Evolutionary conservation across 441 rosid genomes (phyloP).

Genomic region (Kokia cookei): DNA sequence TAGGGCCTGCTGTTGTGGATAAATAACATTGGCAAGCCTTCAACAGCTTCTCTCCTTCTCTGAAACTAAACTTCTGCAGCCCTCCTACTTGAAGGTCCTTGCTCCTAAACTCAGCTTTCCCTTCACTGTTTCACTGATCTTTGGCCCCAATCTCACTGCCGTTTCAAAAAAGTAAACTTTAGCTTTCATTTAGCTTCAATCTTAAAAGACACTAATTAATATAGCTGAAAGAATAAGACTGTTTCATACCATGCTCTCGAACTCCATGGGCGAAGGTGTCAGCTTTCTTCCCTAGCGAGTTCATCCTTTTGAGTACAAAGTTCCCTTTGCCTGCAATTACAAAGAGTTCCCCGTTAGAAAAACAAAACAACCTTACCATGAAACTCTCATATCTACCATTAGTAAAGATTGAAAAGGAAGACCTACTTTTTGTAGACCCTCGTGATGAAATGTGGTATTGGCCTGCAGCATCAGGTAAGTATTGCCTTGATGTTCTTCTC

Average conservation of each 20-base stretch:
- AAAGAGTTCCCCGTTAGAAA: not conserved
- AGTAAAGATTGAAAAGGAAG: not conserved
- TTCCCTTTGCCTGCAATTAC: conserved; percentile 28
- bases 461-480: conserved; percentile 8
- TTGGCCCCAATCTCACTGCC: conserved; percentile 48
- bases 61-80: conserved; percentile 42
- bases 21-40: conserved; percentile 60
- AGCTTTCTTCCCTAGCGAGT: conserved; percentile 36
- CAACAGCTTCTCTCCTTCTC: conserved; percentile 42
- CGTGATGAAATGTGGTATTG: conserved; percentile 7
- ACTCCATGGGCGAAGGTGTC: conserved; percentile 39
- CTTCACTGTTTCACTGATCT: conserved; percentile 50
- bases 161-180: not conserved
- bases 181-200: not conserved
- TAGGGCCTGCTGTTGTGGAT: conserved; percentile 70
- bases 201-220: not conserved
- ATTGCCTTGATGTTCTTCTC: not conserved
- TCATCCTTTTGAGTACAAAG: conserved; percentile 34
- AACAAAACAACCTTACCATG: not conserved
- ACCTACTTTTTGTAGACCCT: conserved; percentile 19
- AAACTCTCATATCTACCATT: not conserved
- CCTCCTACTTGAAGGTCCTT: conserved; percentile 57
- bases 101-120: conserved; percentile 64
- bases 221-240: not conserved
- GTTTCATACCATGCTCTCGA: conserved; percentile 35